A percentile compares a stretch with the other conserved stretches of the same genome.
Conservation (phyloP, 1,284 basidiomycete species). For the Exobasidium cylindrosporum region DNA sequence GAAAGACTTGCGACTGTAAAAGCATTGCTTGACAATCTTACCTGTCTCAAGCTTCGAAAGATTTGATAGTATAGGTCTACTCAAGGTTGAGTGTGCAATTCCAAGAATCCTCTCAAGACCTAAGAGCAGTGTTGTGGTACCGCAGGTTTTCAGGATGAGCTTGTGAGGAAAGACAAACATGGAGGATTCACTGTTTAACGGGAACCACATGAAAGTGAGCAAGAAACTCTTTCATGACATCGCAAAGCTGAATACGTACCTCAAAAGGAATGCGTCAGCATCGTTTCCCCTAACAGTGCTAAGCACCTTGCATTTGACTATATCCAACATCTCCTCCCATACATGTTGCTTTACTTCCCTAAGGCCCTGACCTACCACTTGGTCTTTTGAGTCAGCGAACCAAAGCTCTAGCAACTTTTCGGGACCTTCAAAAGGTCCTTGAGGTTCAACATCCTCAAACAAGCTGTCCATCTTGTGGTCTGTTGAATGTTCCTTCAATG, state of each 20-base stretch:
- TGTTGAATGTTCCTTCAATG: not conserved
- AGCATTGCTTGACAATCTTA: slow-evolving; percentile 57
- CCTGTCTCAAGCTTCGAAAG: slow-evolving; percentile 28
- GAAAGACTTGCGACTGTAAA: slow-evolving; percentile 98
- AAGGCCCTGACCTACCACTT: slow-evolving; percentile 62
- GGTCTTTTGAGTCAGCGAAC: slow-evolving; percentile 62
- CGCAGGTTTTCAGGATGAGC: slow-evolving; percentile 97
- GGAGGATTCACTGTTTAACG: slow-evolving; percentile 82
- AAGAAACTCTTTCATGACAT: not conserved
- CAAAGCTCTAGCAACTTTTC: slow-evolving; percentile 98
- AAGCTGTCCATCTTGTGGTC: not conserved
- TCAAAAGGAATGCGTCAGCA: slow-evolving; percentile 91
- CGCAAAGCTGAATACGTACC: slow-evolving; percentile 60
- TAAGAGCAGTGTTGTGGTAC: slow-evolving; percentile 93
- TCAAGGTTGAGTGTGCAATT: slow-evolving; percentile 79
- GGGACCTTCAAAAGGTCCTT: slow-evolving; percentile 60
- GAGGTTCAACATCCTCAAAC: slow-evolving; percentile 16
- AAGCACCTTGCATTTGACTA: slow-evolving; percentile 95
- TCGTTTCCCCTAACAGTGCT: slow-evolving; percentile 81
- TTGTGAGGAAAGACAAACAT: slow-evolving; percentile 94
- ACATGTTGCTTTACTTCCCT: slow-evolving; percentile 71
- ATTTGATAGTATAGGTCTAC: not conserved
- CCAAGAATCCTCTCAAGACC: slow-evolving; percentile 60
- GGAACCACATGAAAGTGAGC: not conserved
- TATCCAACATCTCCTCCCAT: slow-evolving; percentile 97